Conservation (phyloP, 2,329 filamentous ascomycete species). For the Verticillium zaregamsianum region DNA sequence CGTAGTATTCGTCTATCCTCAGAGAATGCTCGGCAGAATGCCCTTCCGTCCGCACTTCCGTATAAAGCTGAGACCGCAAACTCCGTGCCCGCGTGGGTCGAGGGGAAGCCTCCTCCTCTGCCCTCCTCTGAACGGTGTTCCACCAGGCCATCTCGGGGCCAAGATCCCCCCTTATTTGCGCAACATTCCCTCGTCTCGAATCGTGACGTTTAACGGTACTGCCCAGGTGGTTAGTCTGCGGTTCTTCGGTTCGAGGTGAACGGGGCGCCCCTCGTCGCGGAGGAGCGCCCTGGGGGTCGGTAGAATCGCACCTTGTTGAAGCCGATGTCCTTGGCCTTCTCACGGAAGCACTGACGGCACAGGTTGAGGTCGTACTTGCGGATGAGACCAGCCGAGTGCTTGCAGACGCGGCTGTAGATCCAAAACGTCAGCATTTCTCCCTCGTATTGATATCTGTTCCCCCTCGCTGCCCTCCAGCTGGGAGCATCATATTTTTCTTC, state of each 20-base stretch:
- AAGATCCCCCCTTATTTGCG: slow-evolving; percentile 9
- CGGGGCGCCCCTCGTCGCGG: not conserved
- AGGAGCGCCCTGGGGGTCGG: not conserved
- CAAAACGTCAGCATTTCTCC: slow-evolving; percentile 23
- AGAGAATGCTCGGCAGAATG: slow-evolving; percentile 35
- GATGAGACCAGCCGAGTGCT: slow-evolving; percentile 98
- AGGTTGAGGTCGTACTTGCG: slow-evolving; percentile 98
- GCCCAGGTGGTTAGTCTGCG: slow-evolving; percentile 14
- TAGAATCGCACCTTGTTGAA: slow-evolving; percentile 60
- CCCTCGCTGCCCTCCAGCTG: not conserved
- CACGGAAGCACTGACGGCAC: slow-evolving; percentile 76
- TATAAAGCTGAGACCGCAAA: slow-evolving; percentile 35
- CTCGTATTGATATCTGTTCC: not conserved
- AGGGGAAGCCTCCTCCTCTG: slow-evolving; percentile 33
- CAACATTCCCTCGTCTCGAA: slow-evolving; percentile 9
- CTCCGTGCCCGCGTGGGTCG: slow-evolving; percentile 27
- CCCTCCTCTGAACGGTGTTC: slow-evolving; percentile 22
- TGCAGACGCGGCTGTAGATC: slow-evolving; percentile 60
- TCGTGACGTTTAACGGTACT: slow-evolving; percentile 32
- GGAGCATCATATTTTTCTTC: not conserved
- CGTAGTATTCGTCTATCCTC: slow-evolving; percentile 40
- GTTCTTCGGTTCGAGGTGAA: not conserved
- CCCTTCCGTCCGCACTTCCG: slow-evolving; percentile 29
- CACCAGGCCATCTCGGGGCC: slow-evolving; percentile 22
- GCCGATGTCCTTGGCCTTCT: slow-evolving; percentile 69